Base-by-base conservation (phyloP, 805 yeast species). In the Ogataea nitratoaversa region DNA sequence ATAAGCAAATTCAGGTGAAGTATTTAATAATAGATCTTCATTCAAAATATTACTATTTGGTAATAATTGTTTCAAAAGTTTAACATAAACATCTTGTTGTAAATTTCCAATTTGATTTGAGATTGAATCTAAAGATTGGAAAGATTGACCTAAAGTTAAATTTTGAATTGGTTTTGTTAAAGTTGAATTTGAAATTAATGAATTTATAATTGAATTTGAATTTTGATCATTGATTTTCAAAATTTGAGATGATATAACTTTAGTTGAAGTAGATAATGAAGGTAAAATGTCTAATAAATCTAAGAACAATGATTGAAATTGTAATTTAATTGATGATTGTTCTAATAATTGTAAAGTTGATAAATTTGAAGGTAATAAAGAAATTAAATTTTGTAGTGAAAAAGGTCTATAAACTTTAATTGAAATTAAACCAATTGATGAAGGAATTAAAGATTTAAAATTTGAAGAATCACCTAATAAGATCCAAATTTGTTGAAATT, bases 1-100 rank as follows among this genome's bases (percentile, higher is more conserved):
- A 50, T 75, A 86, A 8, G 96, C 96, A 56, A 68, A 90, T 63
- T 89, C 97, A 19, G 97, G 98, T 37, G 79, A 75, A 8, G 63
- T 49, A 40, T 80, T 79, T 62, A 87, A 83, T 19, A 46, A 36
- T 58, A 84, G 68, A 28, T 89, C 63, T 28, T 89, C 62, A 38
- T 73, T 68, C 45, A 85, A 66, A 40, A 76, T 69, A 7, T 70
- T 59, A 14, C 71, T 63, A 56, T 79, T 82, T 22, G 59, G 54
- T 24, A 42, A 44, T 7, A 86, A 70, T 62, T 89, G 95, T 35
- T 73, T 62, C 50, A 90, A 71, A 16, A 91, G 78, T 58, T 82
- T 82, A 49, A 80, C 65, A 65, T 90, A 90, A 16, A 90, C 87
- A 37, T 79, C 76, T 27, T 65, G 63, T 14, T 44, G 31, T 13